Conservation (phyloP, 1,139 yeast species). For the Sugiyamaella paludigena region DNA sequence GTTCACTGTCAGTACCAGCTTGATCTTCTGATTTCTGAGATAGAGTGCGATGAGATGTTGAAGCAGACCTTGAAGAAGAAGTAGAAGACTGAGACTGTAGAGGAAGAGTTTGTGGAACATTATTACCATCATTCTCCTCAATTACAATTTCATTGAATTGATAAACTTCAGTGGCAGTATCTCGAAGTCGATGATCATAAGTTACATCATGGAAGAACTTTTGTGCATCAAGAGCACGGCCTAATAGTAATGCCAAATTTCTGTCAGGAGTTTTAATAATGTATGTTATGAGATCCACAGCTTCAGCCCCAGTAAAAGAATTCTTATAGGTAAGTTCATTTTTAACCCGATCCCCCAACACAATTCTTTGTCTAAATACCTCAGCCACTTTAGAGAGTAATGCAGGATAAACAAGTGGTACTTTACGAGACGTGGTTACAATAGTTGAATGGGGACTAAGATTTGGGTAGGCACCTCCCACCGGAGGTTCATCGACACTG, state of each 20-base stretch:
- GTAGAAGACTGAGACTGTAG: slow-evolving; percentile 2
- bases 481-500: slow-evolving; percentile 14
- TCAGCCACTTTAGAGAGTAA: slow-evolving; percentile 80
- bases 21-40: slow-evolving; percentile 7
- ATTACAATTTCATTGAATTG: slow-evolving; percentile 64
- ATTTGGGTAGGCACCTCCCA: slow-evolving; percentile 14
- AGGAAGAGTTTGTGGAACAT: background rate
- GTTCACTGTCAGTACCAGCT: slow-evolving; percentile 3
- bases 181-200: slow-evolving; percentile 88
- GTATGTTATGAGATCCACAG: slow-evolving; percentile 82
- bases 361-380: slow-evolving; percentile 67
- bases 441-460: slow-evolving; percentile 39
- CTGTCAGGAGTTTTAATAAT: slow-evolving; percentile 89
- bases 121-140: slow-evolving; percentile 24
- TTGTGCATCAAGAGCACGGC: slow-evolving; percentile 92
- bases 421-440: slow-evolving; percentile 46
- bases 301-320: slow-evolving; percentile 91
- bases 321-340: slow-evolving; percentile 95
- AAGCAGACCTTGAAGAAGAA: slow-evolving; percentile 1
- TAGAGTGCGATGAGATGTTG: slow-evolving; percentile 5
- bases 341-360: slow-evolving; percentile 75
- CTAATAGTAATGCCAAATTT: slow-evolving; percentile 80
- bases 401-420: slow-evolving; percentile 84
- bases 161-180: slow-evolving; percentile 82
- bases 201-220: slow-evolving; percentile 94